These are phyloP conservation scores for Ophiocordyceps camponoti-leonardi DNA, from an alignment of 2,329 filamentous ascomycete genomes.

Conservation along the genomic window DNA sequence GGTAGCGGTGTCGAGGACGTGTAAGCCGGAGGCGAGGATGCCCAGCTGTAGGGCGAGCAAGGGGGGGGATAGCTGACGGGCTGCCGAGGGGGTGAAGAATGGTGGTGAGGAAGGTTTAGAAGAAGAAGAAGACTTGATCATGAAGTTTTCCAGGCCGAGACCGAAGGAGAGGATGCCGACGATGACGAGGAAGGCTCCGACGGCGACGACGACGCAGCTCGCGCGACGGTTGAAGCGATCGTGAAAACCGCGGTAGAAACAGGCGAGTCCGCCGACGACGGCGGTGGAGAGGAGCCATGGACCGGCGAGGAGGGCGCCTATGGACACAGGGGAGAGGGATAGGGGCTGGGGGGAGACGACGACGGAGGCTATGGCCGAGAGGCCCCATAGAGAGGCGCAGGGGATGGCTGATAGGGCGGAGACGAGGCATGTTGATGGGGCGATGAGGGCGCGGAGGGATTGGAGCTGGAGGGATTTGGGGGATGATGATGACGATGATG, in stretches of 20 bases:
- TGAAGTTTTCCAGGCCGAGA: constrained; percentile 15
- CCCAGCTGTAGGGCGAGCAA: constrained; percentile 27
- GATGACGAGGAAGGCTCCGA: constrained; percentile 20
- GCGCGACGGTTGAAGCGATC: constrained; percentile 13
- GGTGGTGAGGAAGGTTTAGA: constrained; percentile 3
- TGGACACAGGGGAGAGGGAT: constrained; percentile 16
- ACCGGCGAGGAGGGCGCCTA: constrained; percentile 27
- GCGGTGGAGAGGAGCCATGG: constrained; percentile 24
- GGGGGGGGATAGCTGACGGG: constrained; percentile 16
- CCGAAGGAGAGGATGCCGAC: constrained; percentile 27
- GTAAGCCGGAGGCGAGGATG: constrained; percentile 25
- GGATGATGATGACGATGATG: not conserved
- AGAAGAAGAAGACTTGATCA: constrained; percentile 11
- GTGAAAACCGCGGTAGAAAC: constrained; percentile 13
- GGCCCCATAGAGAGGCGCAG: constrained; percentile 27
- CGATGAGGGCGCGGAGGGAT: constrained; percentile 26
- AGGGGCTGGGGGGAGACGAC: constrained; percentile 28
- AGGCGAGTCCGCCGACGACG: constrained; percentile 12
- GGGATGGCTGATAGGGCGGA: constrained; percentile 27
- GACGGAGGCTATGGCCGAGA: constrained; percentile 26
- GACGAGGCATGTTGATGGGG: constrained; percentile 31
- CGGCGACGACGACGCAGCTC: constrained; percentile 9
- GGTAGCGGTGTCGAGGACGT: constrained; percentile 21
- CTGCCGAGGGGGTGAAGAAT: constrained; percentile 11
- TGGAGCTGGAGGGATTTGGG: constrained; percentile 14